These are phyloP conservation scores for Torulaspora pretoriensis DNA, from an alignment of 1,139 yeast genomes.

Conservation along the genomic window DNA sequence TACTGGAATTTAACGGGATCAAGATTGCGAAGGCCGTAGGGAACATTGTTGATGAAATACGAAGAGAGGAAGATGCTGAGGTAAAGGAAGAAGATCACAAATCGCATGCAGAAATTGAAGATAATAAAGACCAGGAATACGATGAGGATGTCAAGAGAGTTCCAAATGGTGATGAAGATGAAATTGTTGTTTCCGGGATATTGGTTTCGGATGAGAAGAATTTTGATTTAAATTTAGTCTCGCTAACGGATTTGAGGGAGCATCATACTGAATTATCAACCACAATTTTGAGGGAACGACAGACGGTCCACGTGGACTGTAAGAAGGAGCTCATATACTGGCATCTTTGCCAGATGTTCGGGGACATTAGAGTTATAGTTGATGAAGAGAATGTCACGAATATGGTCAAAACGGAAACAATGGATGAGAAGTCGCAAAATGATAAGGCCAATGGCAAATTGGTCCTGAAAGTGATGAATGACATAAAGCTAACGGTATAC, in stretches of 20 bases:
- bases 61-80: constrained; percentile 28
- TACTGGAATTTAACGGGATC: constrained; percentile 72
- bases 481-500: constrained; percentile 49
- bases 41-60: constrained; percentile 53
- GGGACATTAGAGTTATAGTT: constrained; percentile 62
- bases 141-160: constrained; percentile 14
- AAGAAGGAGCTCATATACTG: constrained; percentile 75
- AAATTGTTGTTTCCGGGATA: constrained; percentile 67
- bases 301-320: constrained; percentile 72
- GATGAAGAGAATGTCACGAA: constrained; percentile 46
- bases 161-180: constrained; percentile 20
- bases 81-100: constrained; percentile 24
- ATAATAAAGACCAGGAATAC: constrained; percentile 8
- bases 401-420: constrained; percentile 36
- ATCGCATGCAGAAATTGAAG: not conserved
- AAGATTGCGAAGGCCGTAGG: constrained; percentile 87
- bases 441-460: constrained; percentile 33
- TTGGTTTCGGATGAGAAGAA: constrained; percentile 73
- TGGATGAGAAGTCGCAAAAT: constrained; percentile 11
- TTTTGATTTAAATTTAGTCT: constrained; percentile 77
- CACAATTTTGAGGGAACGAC: constrained; percentile 78
- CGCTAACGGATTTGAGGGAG: constrained; percentile 82
- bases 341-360: constrained; percentile 96
- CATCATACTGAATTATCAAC: constrained; percentile 78
- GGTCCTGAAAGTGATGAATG: constrained; percentile 47